phyloP scores from a whole-genome alignment of 225 moss, liverwort and hornwort species.

The Pseudisothecium myosuroides region DNA sequence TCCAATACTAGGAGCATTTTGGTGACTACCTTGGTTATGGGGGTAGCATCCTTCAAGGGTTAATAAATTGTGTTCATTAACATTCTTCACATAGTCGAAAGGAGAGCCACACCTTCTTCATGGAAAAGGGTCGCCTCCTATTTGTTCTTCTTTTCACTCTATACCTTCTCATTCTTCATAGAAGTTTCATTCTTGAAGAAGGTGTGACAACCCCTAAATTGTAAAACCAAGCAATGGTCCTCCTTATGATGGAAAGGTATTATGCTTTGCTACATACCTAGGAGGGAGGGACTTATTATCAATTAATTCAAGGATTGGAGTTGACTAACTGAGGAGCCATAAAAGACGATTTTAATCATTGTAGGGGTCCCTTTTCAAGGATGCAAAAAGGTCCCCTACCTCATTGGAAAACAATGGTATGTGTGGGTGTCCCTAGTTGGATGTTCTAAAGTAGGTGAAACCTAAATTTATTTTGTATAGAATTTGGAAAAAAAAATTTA shows the following conservation, averaged over 20 bases:
- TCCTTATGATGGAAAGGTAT: rapidly evolving
- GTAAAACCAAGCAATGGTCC: not conserved
- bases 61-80: not conserved
- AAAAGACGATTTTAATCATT: no score
- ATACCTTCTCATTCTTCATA: not conserved
- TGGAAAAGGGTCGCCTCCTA: not conserved
- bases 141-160: not conserved
- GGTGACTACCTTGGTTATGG: not conserved
- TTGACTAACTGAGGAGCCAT: no score
- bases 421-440: no score
- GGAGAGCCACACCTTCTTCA: not conserved
- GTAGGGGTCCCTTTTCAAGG: no score
- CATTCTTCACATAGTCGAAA: not conserved
- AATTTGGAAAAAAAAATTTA: no score
- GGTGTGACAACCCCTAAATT: not conserved
- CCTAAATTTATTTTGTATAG: no score
- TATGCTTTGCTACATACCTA: rapidly evolving
- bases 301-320: no score
- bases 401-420: no score
- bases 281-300: not conserved
- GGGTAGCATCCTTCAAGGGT: rapidly evolving
- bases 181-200: not conserved
- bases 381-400: no score
- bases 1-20: not conserved
- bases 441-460: no score